Percentiles rank a stretch among this genome's conserved stretches.
Conservation (phyloP, 306 rosid genomes). For the Quercus mongolica region DNA sequence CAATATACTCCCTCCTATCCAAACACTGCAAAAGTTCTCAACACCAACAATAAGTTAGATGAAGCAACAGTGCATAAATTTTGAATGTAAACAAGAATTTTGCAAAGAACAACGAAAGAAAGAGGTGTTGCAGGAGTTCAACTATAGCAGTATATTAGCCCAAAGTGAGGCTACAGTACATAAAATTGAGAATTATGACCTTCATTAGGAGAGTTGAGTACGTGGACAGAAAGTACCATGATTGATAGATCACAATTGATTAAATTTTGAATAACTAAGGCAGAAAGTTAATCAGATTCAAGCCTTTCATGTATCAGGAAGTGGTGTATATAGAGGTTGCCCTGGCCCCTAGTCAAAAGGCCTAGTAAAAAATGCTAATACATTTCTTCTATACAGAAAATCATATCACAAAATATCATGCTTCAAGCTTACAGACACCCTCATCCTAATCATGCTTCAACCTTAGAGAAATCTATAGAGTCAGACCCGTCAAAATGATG, state of each 20-base stretch:
- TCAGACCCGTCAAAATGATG: background rate
- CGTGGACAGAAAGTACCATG: background rate
- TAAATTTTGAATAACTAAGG: background rate
- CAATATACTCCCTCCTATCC: conserved; percentile 99
- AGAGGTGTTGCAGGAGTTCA: background rate
- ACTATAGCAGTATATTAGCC: background rate
- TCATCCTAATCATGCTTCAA: background rate
- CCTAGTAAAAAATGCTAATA: background rate
- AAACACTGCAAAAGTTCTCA: conserved; percentile 58
- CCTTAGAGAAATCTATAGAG: background rate
- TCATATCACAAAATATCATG: background rate
- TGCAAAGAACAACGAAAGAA: background rate
- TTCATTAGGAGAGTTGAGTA: background rate
- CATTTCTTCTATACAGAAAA: background rate
- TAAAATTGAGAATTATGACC: background rate
- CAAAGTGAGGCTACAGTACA: background rate
- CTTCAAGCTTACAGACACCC: background rate
- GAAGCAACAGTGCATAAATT: conserved; percentile 3
- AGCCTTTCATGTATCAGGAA: background rate
- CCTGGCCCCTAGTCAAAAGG: background rate
- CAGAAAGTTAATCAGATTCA: background rate
- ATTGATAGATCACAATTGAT: background rate
- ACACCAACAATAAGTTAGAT: conserved; percentile 16
- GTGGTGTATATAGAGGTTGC: background rate
- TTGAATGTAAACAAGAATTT: background rate